Percentiles rank a stretch among this genome's conserved stretches.
phyloP scores from a whole-genome alignment of 2,329 filamentous ascomycete species.

The Stagonosporopsis tanaceti region DNA sequence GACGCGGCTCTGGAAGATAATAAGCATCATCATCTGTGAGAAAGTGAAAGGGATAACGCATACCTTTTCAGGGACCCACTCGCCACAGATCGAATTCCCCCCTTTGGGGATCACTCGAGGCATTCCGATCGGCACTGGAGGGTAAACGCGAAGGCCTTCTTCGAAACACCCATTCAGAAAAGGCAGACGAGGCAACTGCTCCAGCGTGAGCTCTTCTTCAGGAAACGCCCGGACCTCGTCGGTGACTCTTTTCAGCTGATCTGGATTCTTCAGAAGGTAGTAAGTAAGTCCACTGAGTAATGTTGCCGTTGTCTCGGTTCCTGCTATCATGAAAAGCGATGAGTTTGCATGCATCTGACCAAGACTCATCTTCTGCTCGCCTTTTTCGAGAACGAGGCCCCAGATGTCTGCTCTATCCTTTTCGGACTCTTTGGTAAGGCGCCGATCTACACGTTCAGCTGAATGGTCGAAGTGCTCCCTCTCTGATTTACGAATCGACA shows the following conservation, averaged over 20 bases:
- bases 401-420: background rate
- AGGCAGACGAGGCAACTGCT: background rate
- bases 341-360: constrained; percentile 52
- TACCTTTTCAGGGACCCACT: background rate
- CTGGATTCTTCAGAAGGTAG: constrained; percentile 42
- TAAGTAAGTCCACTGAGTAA: constrained; percentile 51
- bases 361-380: constrained; percentile 31
- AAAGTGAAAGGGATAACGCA: background rate
- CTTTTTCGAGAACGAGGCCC: background rate
- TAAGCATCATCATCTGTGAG: background rate
- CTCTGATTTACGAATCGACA: too few relatives aligned
- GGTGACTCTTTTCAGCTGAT: constrained; percentile 26
- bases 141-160: background rate
- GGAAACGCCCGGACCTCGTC: background rate
- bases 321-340: constrained; percentile 52
- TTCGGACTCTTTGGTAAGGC: background rate
- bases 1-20: background rate
- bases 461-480: background rate
- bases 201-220: background rate
- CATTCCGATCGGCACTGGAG: background rate
- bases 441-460: background rate
- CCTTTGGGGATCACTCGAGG: background rate
- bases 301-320: constrained; percentile 57
- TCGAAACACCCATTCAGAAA: background rate
- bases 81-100: background rate